Base-by-base conservation (phyloP, 2,329 filamentous ascomycete species). In the Tolypocladium inflatum region DNA sequence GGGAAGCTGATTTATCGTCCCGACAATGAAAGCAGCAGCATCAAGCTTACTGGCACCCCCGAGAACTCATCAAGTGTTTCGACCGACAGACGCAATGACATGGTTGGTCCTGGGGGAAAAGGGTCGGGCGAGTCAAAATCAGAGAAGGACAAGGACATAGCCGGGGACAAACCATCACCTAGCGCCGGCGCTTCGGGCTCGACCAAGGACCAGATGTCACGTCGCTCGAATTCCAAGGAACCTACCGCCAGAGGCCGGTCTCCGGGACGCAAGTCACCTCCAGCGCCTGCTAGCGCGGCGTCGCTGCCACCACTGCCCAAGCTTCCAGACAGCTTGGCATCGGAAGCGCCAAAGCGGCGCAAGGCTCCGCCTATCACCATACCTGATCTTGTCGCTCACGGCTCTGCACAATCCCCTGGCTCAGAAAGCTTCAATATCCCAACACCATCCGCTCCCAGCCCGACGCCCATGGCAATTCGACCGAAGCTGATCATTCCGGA, bases 1-100 rank as follows among this genome's bases (percentile, higher is more conserved):
- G 78, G 76, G 0, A 81, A 78, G 55, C 62, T 84, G 1, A 73
- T 79, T 0, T 66, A 69, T 42, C 63, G 62, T 0, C 63, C 63
- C 0, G 57, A 67, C 0, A 4, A 39, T 8, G 37, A 53, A 1
- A 43, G 42, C 0, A 39, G 52, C 0, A n/a, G 45, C 0, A 57
- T 21, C 0, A 55, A 26, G 21, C 33, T 23, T 17, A 21, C 51
- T 23, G 35, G 51, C 35, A 3, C 33, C 51, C n/a, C 39, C 19
- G 51, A 54, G 33, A 39, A 54, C n/a, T 3, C 51, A 6, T 3
- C 51, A 17, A 26, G 8, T 26, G 21, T 7, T 45, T 13, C 21
- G 43, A 45, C 21, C 11, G 35, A 54, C 35, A 26, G 26, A 15
- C n/a, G 13, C 7, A 17, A 38, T 38, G 15, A 38, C n/a, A 3